phyloP scores from a whole-genome alignment of 202 grass and related monocot species.

The Carex arenaria region DNA sequence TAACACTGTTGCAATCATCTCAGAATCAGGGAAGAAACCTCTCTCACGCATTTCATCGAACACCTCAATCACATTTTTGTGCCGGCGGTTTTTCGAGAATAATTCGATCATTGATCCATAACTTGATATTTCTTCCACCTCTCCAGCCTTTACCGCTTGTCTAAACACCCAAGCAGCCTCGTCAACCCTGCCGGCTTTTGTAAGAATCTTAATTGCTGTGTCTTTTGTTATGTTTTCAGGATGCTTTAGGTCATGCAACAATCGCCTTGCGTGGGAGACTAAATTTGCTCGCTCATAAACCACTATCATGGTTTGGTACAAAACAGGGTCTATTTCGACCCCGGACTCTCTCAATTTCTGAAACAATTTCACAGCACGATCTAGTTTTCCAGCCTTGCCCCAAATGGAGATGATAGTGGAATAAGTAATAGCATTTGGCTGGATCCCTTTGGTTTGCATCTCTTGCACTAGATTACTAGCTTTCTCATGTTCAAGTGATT shows the following conservation, averaged over 20 bases:
- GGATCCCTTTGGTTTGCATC: constrained; percentile 67
- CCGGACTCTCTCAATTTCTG: constrained; percentile 67
- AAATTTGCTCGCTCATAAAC: constrained; percentile 69
- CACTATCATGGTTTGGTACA: constrained; percentile 95
- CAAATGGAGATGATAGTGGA: constrained; percentile 87
- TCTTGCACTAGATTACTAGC: constrained; percentile 70
- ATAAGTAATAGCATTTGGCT: constrained; percentile 80
- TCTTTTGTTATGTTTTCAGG: constrained; percentile 60
- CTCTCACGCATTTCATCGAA: constrained; percentile 68
- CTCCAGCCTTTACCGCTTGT: constrained; percentile 35
- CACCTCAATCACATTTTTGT: constrained; percentile 65
- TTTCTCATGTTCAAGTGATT: constrained; percentile 85
- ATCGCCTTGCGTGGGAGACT: constrained; percentile 53
- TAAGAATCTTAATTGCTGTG: constrained; percentile 64
- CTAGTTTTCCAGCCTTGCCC: constrained; percentile 84
- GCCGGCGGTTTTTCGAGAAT: constrained; percentile 58
- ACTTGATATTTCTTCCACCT: constrained; percentile 60
- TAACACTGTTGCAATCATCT: constrained; percentile 66
- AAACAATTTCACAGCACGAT: constrained; percentile 73
- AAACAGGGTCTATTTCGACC: constrained; percentile 75
- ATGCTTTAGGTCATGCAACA: constrained; percentile 67
- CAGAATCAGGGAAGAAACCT: constrained; percentile 63
- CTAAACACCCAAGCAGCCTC: constrained; percentile 87
- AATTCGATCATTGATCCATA: constrained; percentile 59
- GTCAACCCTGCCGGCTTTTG: constrained; percentile 66